Evolutionary conservation across 2,329 filamentous ascomycete species (phyloP).

Genomic region (Botrytis cinerea): DNA sequence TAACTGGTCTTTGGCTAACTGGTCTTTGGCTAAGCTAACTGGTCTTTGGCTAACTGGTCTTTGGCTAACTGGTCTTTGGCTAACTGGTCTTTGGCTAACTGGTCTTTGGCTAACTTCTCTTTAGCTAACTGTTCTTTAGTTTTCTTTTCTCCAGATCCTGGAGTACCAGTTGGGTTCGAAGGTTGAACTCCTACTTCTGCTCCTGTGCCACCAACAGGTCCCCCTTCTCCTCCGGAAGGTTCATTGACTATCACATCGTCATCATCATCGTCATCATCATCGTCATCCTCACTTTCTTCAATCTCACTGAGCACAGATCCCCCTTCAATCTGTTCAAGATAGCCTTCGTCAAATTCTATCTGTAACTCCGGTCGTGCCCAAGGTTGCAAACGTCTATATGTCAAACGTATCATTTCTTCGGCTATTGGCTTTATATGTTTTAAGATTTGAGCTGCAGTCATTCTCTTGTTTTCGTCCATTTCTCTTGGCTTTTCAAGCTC

Average conservation of each 20-base stretch:
- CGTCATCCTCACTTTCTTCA: neutral
- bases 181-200: neutral
- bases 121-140: neutral
- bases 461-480: neutral
- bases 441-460: neutral
- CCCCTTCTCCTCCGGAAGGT: neutral
- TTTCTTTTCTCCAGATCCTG: neutral
- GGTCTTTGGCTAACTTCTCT: too few relatives aligned
- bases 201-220: neutral
- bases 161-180: too few relatives aligned
- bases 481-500: conserved; percentile 8
- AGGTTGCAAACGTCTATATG: neutral
- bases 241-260: neutral
- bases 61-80: too few relatives aligned
- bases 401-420: conserved; percentile 1
- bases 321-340: neutral
- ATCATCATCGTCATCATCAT: neutral
- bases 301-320: neutral
- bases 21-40: too few relatives aligned
- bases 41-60: too few relatives aligned
- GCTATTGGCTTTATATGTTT: neutral
- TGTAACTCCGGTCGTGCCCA: neutral
- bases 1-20: neutral
- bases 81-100: too few relatives aligned
- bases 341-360: neutral